Base-by-base conservation (phyloP, 805 yeast genomes). In the Lipomyces lipofer region DNA sequence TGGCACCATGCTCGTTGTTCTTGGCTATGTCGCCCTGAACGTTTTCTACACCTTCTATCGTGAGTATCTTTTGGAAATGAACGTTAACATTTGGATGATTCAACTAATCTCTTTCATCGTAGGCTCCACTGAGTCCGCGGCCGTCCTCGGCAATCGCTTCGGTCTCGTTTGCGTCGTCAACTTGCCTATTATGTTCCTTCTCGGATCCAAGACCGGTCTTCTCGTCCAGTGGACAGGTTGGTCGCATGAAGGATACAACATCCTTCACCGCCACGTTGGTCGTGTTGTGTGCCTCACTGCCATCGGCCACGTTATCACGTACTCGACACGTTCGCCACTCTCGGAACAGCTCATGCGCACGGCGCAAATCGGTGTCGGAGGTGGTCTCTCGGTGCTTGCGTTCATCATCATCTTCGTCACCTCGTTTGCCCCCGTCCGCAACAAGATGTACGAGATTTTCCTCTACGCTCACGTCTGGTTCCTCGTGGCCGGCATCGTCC, bases 171-270 rank as follows among this genome's bases (percentile, higher is more conserved):
- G 55, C n/a, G 61, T 58, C 38, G 61, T 49, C 52, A 58, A 58
- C 58, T 30, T 56, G 24, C 62, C 62, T 47, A 56, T 58, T 55
- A 59, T 58, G 61, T 58, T 56, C 52, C 38, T 58, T 47, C 61
- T 58, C 47, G 62, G 61, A 21, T 52, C 60, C 49, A 58, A 58
- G 55, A 58, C 60, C 29, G 61, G 60, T 49, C 62, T 58, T 27
- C 58, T 58, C 22, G 61, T 57, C 28, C 62, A 58, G 53, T 56
- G 61, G 61, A 52, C 61, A 29, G 62, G 62, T 52, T 58, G 60
- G 60, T 58, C 62, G 45, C 61, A 58, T 25, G 62, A 58, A 51
- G 58, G 62, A 13, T 52, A 56, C 55, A 58, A 52, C 55, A 56
- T 56, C 28, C 60, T 58, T 22, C 62, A 58, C 51, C 55, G 62